These are phyloP conservation scores for Penicillium sp. DNA, from an alignment of 2,329 filamentous ascomycete genomes.

Conservation along the genomic window DNA sequence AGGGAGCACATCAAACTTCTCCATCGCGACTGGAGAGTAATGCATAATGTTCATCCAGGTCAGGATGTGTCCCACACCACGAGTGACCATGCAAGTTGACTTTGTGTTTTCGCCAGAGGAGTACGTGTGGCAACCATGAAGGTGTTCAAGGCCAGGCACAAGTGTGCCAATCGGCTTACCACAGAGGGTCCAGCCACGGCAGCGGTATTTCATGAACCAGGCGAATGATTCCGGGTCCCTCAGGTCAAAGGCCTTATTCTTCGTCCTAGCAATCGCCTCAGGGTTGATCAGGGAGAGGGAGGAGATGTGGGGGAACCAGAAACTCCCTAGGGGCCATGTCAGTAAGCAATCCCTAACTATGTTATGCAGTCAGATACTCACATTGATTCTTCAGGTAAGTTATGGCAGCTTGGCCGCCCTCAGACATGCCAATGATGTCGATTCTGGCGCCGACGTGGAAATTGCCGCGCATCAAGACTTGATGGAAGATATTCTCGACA, in stretches of 20 bases:
- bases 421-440: constrained; percentile 69
- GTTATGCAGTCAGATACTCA: constrained; percentile 37
- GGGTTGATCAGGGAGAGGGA: constrained; percentile 43
- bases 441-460: constrained; percentile 50
- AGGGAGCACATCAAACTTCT: neutral
- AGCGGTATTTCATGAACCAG: constrained; percentile 50
- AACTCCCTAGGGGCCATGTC: constrained; percentile 31
- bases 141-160: constrained; percentile 54
- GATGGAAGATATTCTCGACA: constrained; percentile 63
- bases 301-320: constrained; percentile 41
- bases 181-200: constrained; percentile 61
- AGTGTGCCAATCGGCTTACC: constrained; percentile 51
- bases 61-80: constrained; percentile 49
- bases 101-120: constrained; percentile 62
- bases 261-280: constrained; percentile 30
- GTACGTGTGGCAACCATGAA: constrained; percentile 65
- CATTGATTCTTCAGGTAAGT: constrained; percentile 57
- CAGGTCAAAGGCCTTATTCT: constrained; percentile 22
- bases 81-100: constrained; percentile 62
- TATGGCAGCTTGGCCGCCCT: constrained; percentile 60
- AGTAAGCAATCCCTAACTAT: neutral
- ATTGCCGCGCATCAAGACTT: constrained; percentile 50
- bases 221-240: constrained; percentile 21
- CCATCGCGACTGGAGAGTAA: neutral
- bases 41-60: constrained; percentile 62